A percentile compares a stretch with the other conserved stretches of the same genome.
phyloP scores from a whole-genome alignment of 2,329 filamentous ascomycete species.

The Lanzia echinophila region DNA sequence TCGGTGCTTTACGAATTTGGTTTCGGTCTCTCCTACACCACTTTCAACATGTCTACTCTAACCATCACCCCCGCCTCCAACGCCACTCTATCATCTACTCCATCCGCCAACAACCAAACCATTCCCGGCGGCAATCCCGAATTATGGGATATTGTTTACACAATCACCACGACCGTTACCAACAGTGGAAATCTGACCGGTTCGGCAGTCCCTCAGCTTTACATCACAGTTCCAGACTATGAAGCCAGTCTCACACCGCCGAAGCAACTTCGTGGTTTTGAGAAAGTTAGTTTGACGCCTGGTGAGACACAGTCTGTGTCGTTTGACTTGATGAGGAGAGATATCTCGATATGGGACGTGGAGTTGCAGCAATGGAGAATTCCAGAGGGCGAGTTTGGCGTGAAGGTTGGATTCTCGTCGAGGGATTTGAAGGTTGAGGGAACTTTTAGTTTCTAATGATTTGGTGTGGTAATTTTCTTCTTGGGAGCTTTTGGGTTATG shows the following conservation, averaged over 20 bases:
- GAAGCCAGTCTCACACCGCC: constrained; percentile 32
- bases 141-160: constrained; percentile 46
- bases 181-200: constrained; percentile 42
- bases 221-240: constrained; percentile 26
- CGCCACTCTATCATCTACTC: constrained; percentile 32
- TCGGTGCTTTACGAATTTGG: constrained; percentile 35
- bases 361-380: constrained; percentile 69
- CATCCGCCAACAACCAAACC: constrained; percentile 30
- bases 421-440: constrained; percentile 19
- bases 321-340: constrained; percentile 65
- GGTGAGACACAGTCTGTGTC: constrained; percentile 61
- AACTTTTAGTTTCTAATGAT: constrained; percentile 1
- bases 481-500: no score
- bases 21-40: constrained; percentile 65
- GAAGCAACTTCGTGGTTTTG: constrained; percentile 68
- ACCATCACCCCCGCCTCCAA: constrained; percentile 18
- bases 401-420: constrained; percentile 19
- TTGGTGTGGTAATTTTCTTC: neutral
- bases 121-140: constrained; percentile 47
- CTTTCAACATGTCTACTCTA: constrained; percentile 46
- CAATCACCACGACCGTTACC: constrained; percentile 40
- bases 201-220: constrained; percentile 28
- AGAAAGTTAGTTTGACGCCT: constrained; percentile 61
- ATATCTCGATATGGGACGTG: constrained; percentile 80
- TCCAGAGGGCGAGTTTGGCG: constrained; percentile 13